Base-by-base conservation (phyloP, 179 eudicot species). In the Camellia oleifera region DNA sequence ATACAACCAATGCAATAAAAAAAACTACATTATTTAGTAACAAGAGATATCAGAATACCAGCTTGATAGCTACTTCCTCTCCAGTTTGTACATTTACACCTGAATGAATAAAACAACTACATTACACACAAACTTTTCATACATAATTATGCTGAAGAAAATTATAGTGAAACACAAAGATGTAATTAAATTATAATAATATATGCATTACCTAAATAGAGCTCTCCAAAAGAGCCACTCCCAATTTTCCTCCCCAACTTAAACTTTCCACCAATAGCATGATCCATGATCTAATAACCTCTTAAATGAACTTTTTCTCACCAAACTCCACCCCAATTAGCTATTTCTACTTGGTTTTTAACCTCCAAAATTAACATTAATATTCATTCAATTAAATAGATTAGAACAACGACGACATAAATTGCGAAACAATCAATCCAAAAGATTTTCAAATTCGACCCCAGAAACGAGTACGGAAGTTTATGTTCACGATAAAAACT, bases 41-140 rank as follows among this genome's bases (percentile, higher is more conserved):
- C 20, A 15, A 72, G 54, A 54, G 79, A 77, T 46, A 79, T 13
- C 46, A 57, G 78, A 83, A 75, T 89, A 96, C 99, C 97, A 94
- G 90, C 91, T 96, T 96, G 76, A 94, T 81, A 68, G 93, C 99
- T 57, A 96, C 97, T 87, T 94, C 99, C 77, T 96, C 99, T 56
- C 97, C 97, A 83, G 87, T 91, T 78, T 92, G 98, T 67, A 94
- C 83, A 91, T 92, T 96, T 63, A 92, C 89, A 87, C 99, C 99
- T 94, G 76, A 76, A 75, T 50, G 72, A 84, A 67, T 45, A 17
- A 75, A 78, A 20, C 75, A 70, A 81, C 56, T 23, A 17, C 78
- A 77, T 60, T 74, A 58, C 42, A 58, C 46, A 78, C 72, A 78
- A 69, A 73, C 52, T 23, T 44, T 76, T 81, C 74, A 85, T 13